Percentiles rank a stretch among this genome's conserved stretches.
Conservation (phyloP, 202 grass and related monocot species). For the Setaria italica region DNA sequence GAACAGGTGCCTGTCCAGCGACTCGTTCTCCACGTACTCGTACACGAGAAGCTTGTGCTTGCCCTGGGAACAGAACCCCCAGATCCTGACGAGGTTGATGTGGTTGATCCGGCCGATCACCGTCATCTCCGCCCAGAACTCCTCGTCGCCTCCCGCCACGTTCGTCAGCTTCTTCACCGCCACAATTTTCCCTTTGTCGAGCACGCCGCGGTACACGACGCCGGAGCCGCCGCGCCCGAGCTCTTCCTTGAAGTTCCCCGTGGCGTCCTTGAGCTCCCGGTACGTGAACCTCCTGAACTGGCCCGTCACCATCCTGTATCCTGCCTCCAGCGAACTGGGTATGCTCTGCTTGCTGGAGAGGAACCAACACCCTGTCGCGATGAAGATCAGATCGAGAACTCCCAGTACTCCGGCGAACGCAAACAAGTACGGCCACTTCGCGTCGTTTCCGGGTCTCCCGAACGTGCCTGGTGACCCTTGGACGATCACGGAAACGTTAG, state of each 20-base stretch:
- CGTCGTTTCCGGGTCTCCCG: background rate
- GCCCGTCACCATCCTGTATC: constrained; percentile 45
- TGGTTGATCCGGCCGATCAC: constrained; percentile 21
- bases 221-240: constrained; percentile 9
- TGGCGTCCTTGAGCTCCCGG: constrained; percentile 25
- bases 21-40: constrained; percentile 34
- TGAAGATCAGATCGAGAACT: constrained; percentile 37
- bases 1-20: constrained; percentile 24
- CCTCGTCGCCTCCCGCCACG: background rate
- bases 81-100: constrained; percentile 11
- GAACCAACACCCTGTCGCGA: constrained; percentile 53
- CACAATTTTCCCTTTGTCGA: background rate
- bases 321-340: constrained; percentile 50
- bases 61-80: constrained; percentile 19
- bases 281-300: constrained; percentile 34
- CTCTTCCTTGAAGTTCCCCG: constrained; percentile 27
- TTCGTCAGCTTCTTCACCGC: constrained; percentile 30
- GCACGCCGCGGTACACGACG: constrained; percentile 26
- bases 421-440: background rate
- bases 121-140: constrained; percentile 25
- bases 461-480: background rate
- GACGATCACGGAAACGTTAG: background rate
- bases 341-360: constrained; percentile 52
- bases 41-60: constrained; percentile 26
- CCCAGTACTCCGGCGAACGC: background rate